Conservation (phyloP, 345 rosid species). For the Rhizophora apiculata region DNA sequence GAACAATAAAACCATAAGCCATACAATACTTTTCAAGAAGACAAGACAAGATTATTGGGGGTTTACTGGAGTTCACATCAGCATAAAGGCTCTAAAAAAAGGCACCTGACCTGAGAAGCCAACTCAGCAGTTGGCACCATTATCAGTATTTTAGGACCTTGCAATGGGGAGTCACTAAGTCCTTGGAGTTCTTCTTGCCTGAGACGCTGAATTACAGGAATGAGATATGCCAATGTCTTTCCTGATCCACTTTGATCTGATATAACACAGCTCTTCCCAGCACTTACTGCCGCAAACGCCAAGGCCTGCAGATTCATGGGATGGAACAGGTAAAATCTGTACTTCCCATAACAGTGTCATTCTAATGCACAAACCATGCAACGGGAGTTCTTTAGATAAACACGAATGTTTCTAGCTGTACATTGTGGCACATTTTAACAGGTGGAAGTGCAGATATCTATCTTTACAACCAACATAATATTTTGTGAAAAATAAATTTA, state of each 20-base stretch:
- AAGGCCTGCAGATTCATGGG: constrained; percentile 56
- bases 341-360: neutral
- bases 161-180: constrained; percentile 47
- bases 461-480: too few species aligned
- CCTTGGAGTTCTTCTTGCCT: constrained; percentile 86
- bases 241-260: constrained; percentile 99
- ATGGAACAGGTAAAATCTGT: constrained; percentile 6
- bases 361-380: neutral
- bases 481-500: neutral
- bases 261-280: constrained; percentile 78
- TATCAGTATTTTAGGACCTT: constrained; percentile 70
- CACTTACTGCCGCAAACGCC: constrained; percentile 68
- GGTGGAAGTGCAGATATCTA: neutral
- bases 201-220: constrained; percentile 75
- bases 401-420: neutral
- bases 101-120: constrained; percentile 76
- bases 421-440: neutral
- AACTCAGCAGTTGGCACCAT: constrained; percentile 92
- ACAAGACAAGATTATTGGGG: neutral
- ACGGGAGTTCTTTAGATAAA: neutral
- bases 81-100: neutral
- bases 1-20: neutral
- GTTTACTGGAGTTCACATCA: neutral
- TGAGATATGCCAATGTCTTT: constrained; percentile 87
- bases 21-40: neutral